Evolutionary conservation across 2,329 filamentous ascomycete genomes (phyloP).

Genomic region (Phaeosphaeriaceae sp.): DNA sequence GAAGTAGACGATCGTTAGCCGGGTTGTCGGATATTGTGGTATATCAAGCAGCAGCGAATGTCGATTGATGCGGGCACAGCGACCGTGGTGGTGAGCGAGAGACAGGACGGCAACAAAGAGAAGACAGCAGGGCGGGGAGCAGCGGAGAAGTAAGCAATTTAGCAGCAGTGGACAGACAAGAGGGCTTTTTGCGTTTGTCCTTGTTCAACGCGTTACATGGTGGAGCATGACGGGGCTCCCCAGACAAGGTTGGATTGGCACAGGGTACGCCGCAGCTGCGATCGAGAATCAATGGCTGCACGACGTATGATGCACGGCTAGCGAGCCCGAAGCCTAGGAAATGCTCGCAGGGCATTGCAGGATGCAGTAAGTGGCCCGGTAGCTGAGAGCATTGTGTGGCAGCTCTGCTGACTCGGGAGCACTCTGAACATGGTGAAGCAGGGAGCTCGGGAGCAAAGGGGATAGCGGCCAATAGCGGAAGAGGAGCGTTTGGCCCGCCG

Average conservation of each 20-base stretch:
- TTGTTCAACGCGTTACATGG: conserved; percentile 38
- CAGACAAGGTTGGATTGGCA: conserved; percentile 21
- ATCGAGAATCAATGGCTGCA: conserved; percentile 34
- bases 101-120: conserved; percentile 26
- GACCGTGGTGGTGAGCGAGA: conserved; percentile 32
- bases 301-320: conserved; percentile 33
- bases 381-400: conserved; percentile 17
- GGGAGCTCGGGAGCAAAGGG: background rate
- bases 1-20: conserved; percentile 22
- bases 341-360: conserved; percentile 26
- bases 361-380: conserved; percentile 29
- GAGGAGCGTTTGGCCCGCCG: conserved; percentile 14
- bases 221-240: conserved; percentile 30
- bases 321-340: conserved; percentile 19
- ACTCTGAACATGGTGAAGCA: conserved; percentile 13
- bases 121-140: conserved; percentile 36
- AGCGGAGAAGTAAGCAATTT: conserved; percentile 42
- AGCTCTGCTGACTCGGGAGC: conserved; percentile 16
- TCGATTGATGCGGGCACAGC: conserved; percentile 23
- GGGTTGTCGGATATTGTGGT: conserved; percentile 20
- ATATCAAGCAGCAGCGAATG: conserved; percentile 29
- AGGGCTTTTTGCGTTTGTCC: conserved; percentile 28
- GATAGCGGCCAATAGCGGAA: conserved; percentile 27
- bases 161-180: conserved; percentile 39
- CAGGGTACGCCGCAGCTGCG: conserved; percentile 37